Evolutionary conservation across 2,329 filamentous ascomycete species (phyloP), one percentile per base, ranked within the genome.

Genomic region (Nannizziopsis barbatae): DNA sequence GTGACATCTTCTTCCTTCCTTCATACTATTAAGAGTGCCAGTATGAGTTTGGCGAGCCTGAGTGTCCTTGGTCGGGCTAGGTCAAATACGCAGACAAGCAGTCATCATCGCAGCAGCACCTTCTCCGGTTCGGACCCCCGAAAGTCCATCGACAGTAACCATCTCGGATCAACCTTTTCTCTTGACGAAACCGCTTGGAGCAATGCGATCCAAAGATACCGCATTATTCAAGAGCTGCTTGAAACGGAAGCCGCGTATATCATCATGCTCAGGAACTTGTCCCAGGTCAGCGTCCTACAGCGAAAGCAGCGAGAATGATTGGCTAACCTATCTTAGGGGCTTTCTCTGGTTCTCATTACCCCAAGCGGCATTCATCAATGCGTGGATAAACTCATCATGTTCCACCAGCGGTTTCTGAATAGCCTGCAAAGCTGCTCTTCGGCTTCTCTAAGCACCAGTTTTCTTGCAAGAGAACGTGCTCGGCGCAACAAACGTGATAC

Each of bases 181-280:
- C 62, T 81, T 9, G 87, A 95, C 55, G 76, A 82, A 50, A 80
- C 75, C 27, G 81, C 84, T n/a, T 76, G 77, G 37, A 76, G 81
- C 55, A 79, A 89, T 46, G 79, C 86, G 1, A 66, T 84, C 15
- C 84, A 88, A 58, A 79, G 92, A 52, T 79, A 86, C 11, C 80
- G 82, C 53, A 80, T 94, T 35, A 67, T 96, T 32, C 85, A 92
- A 60, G 92, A 96, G 66, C 71, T 96, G 44, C 79, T 95, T 52
- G 76, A 70, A 49, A 94, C 89, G 0, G 92, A 96, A 64, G 84
- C 92, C 62, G 80, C 83, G 58, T 96, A 96, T 62, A 81, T 96
- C 57, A 79, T 82, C 12, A 90, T 95, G 58, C 67, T 96, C 50
- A 86, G 86, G 57, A 87, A 92, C 55, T 71, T 96, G 51, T 83